Evolutionary conservation across 306 rosid genomes (phyloP), one percentile per base, ranked within the genome.

Genomic region (Canavalia gladiata): DNA sequence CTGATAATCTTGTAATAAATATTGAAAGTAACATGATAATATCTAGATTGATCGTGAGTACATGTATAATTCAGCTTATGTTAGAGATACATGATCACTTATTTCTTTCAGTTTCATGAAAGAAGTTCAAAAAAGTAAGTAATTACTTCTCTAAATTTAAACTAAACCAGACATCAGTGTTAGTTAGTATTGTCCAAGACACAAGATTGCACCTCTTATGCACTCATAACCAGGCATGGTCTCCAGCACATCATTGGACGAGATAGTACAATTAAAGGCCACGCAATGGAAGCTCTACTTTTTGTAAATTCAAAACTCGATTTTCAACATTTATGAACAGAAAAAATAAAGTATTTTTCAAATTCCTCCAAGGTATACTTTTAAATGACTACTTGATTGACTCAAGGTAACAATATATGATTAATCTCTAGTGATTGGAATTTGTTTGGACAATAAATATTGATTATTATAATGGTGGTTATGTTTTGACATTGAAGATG

Each of bases 401-500:
- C 72, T 11, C 6, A 39, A 63, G 66, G 74, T 35, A 34, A 57
- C 52, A 79, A 34, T 34, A 54, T 39, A 64, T 35, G 55, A 66
- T 77, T 74, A 66, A 76, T 65, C 64, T 73, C 57, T 78, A 56
- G 35, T 69, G 66, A 54, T 55, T 18, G 80, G 66, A 39, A 49
- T 49, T n/a, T 78, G 51, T 83, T 52, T 18, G 12, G 74, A 76
- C 18, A 13, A 62, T 52, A 74, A 73, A 76, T 68, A 37, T 65
- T 76, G 86, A 82, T 88, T 76, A 41, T 78, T 50, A 81, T 72
- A 56, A 57, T 62, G 77, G 78, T 62, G 78, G 56, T 45, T 43
- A 66, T 59, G 76, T 83, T 62, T 68, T 70, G 82, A 81, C 71
- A 75, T 39, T 72, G 80, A 78, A 59, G 76, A 78, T n/a, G 79